Percentiles rank a stretch among this genome's conserved stretches.
Evolutionary conservation across 192 early-diverging fungal species (phyloP).

Genomic region (Gonapodya prolifera): DNA sequence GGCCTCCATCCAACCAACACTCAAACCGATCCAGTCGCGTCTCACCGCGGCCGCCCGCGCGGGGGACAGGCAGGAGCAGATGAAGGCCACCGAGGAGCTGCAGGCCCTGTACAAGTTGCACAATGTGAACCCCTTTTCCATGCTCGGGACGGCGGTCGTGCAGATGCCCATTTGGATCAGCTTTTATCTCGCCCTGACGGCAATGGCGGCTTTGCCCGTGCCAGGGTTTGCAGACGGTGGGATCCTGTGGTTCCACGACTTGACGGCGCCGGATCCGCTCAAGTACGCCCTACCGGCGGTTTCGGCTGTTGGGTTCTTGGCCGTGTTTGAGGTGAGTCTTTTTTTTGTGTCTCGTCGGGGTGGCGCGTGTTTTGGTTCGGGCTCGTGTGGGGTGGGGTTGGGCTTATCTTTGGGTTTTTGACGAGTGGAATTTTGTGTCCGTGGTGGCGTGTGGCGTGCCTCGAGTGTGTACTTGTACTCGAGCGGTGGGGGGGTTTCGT

Average conservation of each 20-base stretch:
- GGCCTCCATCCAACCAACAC: conserved; percentile 56
- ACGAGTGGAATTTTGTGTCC: no score
- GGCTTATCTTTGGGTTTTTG: no score
- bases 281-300: conserved; percentile 63
- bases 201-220: conserved; percentile 67
- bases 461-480: no score
- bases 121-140: conserved; percentile 50
- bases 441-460: no score
- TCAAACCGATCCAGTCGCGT: conserved; percentile 51
- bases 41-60: conserved; percentile 38
- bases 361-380: not conserved
- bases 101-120: conserved; percentile 42
- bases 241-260: conserved; percentile 69
- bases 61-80: conserved; percentile 40
- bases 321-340: conserved; percentile 37
- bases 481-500: no score
- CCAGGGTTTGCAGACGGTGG: conserved; percentile 71
- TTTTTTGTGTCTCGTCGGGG: not conserved
- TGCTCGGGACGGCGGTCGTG: conserved; percentile 42
- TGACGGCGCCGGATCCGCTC: conserved; percentile 67
- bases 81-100: conserved; percentile 41
- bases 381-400: not conserved
- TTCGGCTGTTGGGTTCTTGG: conserved; percentile 54
- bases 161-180: conserved; percentile 72
- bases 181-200: conserved; percentile 69